Evolutionary conservation across 208 protist species (phyloP).

Genomic region (Giardia muris): DNA sequence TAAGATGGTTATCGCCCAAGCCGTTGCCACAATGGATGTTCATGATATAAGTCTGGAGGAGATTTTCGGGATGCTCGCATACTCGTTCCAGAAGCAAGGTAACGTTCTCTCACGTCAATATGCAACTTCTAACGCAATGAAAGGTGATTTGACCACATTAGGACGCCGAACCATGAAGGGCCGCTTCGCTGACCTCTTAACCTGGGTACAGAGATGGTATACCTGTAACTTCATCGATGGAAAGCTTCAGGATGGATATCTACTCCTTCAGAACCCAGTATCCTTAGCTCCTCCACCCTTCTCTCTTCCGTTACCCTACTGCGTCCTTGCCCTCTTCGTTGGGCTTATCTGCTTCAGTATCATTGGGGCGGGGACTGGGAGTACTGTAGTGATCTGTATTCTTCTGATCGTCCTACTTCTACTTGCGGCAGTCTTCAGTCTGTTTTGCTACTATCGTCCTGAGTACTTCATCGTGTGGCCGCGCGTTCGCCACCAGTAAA

Average conservation of each 20-base stretch:
- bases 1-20: neutral
- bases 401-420: no score
- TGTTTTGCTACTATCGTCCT: no score
- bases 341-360: no score
- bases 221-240: neutral
- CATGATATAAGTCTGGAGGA: neutral
- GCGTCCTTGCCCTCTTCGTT: no score
- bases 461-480: no score
- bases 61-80: neutral
- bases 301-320: no score
- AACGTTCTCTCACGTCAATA: neutral
- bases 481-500: no score
- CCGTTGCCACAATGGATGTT: neutral
- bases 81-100: neutral
- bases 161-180: neutral
- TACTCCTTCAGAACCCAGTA: no score
- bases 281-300: no score
- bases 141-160: neutral
- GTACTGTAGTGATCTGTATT: no score
- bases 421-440: no score
- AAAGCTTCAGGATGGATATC: neutral
- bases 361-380: no score
- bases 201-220: neutral
- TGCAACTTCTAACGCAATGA: neutral
- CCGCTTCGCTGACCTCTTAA: neutral